Evolutionary conservation across 306 rosid species (phyloP), one percentile per base, ranked within the genome.

Genomic region (Castanea mollissima): DNA sequence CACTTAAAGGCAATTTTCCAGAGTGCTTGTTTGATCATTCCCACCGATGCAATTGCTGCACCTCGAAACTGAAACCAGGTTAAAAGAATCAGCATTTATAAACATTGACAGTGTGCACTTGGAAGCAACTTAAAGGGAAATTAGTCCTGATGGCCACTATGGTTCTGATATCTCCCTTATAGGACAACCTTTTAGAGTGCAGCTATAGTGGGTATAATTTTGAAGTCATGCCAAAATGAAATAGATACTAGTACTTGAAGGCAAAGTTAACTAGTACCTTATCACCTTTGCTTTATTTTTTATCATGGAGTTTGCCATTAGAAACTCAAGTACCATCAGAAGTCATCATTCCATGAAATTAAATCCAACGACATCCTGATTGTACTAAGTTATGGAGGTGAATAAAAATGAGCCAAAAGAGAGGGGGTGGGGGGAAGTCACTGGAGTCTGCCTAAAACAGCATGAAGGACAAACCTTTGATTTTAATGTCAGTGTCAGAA

Each of bases 11-110:
- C 89, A 73, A 86, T 82, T 80, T 87, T 90, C 90, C 83, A 75
- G 11, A 93, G 90, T 35, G 88, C 90, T 80, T 89, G 90, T 81
- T 90, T 86, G 83, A 93, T 87, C 93, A 86, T 86, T 78, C 86
- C 82, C 29, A 65, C 83, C 2, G 97, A 88, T 52, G 97, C 91
- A 58, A 78, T 80, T 7, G 87, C 97, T 9, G 84, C 85, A 74
- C 98, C 98, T 74, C 87, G 85, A 84, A 89, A 89, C 98, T 93
- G 92, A 75, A 86, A 77, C 71, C 41, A 57, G 69, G 62, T 18
- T n/a, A 34, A 29, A 32, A 67, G 41, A 60, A 79, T 62, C 58
- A 85, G 29, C 60, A 77, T 72, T 71, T 52, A 73, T 46, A 56
- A 74, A 72, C 13, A 11, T 55, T 51, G 62, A 21, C 32, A 51